Base-by-base conservation (phyloP, 2,329 filamentous ascomycete species). In the Nemania sp. region DNA sequence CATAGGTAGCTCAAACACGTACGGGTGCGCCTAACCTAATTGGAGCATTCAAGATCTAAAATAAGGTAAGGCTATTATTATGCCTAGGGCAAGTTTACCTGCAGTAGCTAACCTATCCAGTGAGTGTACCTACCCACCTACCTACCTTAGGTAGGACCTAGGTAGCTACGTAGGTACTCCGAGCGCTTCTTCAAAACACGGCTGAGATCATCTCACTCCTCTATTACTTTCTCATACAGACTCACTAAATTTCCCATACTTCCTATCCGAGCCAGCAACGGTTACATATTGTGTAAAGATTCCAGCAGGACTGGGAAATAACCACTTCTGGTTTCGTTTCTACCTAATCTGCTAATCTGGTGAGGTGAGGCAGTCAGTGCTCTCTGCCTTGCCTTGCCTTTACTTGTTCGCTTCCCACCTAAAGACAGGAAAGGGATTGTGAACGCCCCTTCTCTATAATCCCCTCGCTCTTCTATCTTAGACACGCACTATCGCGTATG, bases 371-470 rank as follows among this genome's bases (percentile, higher is more conserved):
- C 20, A 58, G 24, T 20, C 35, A 58, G 22, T 32, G n/a, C 24
- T 8, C 45, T 41, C 11, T 58, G 26, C 58, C 8, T 54, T 3
- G 24, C 13, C 24, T 15, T 22, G 43, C 56, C 22, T 13, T 54
- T 41, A 22, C 43, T 51, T 61, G 11, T 24, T 65, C 22, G 15
- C 15, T 13, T 29, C 18, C 27, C 51, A 20, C n/a, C 27, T 24
- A 5, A 43, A 27, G 35, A 29, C 58, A 58, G 20, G 58, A 56
- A 49, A 66, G 53, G 53, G 45, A 53, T 29, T 22, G 22, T 38
- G 47, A 13, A 24, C 53, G 5, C 24, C 15, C 15, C 18, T 66
- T 51, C n/a, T 45, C 38, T 47, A 45, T 3, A n/a, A 8, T 20
- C n/a, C 3, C 20, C 22, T 54, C 6, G 15, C 32, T 41, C 13